Percentiles rank a stretch among this genome's conserved stretches.
phyloP scores from a whole-genome alignment of 2,329 filamentous ascomycete species.

The Aspergillus brunneoviolaceus region DNA sequence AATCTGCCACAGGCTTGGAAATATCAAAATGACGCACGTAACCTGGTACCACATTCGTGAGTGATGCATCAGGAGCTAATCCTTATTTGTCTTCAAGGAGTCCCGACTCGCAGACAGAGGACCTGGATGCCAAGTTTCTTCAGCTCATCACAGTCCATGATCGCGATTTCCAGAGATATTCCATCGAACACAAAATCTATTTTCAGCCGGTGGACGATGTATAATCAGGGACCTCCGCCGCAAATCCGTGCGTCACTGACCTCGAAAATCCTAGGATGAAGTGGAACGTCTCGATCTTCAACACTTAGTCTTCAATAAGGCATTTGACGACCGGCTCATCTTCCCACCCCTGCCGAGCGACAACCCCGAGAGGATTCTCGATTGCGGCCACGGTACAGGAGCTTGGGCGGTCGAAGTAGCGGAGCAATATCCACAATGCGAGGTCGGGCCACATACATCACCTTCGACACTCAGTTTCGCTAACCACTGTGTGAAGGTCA shows the following conservation, averaged over 20 bases:
- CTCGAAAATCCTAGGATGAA: conserved; percentile 58
- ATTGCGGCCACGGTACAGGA: conserved; percentile 71
- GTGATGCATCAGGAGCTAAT: conserved; percentile 26
- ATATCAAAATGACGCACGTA: conserved; percentile 33
- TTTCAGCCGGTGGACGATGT: conserved; percentile 73
- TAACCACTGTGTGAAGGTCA: conserved; percentile 53
- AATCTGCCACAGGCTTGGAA: background rate
- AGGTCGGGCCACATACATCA: conserved; percentile 50
- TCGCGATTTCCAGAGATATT: conserved; percentile 66
- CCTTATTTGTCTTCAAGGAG: conserved; percentile 32
- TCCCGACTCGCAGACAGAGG: conserved; percentile 47
- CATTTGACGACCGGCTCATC: conserved; percentile 67
- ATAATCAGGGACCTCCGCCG: conserved; percentile 18
- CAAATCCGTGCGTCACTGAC: conserved; percentile 7
- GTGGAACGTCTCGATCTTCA: conserved; percentile 63
- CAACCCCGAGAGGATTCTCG: conserved; percentile 59
- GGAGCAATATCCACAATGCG: conserved; percentile 60
- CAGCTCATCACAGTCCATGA: conserved; percentile 62
- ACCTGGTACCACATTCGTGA: conserved; percentile 11
- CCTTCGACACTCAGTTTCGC: conserved; percentile 10
- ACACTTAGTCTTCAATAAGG: conserved; percentile 60
- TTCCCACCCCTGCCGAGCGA: conserved; percentile 62
- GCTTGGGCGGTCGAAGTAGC: conserved; percentile 71
- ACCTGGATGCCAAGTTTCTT: conserved; percentile 58
- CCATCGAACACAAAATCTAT: conserved; percentile 64